phyloP scores from a whole-genome alignment of 2,329 filamentous ascomycete genomes.

The Dactylellina cionopaga region DNA sequence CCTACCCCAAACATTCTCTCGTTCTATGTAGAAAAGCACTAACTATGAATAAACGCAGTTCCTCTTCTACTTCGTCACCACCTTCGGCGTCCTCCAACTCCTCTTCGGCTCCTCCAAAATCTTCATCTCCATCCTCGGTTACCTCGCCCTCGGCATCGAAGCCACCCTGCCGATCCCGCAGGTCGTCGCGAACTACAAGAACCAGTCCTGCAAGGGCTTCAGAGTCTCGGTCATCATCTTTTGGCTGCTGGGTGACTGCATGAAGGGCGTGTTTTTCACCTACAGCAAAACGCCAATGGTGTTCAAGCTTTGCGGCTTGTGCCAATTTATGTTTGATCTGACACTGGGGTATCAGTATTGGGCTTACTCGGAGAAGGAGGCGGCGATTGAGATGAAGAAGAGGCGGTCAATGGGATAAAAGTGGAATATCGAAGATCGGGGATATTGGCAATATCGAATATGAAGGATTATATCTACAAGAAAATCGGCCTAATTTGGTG shows the following conservation, averaged over 20 bases:
- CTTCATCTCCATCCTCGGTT: conserved; percentile 76
- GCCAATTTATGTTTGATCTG: conserved; percentile 80
- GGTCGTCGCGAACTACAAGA: conserved; percentile 75
- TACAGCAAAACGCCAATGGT: conserved; percentile 76
- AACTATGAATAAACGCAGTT: conserved; percentile 62
- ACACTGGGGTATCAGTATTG: conserved; percentile 79
- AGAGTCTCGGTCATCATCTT: conserved; percentile 77
- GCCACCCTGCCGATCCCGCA: conserved; percentile 84
- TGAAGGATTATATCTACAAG: too few species aligned
- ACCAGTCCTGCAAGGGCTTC: conserved; percentile 79
- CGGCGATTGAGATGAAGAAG: conserved; percentile 44
- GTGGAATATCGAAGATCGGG: too few species aligned
- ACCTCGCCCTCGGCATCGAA: conserved; percentile 79
- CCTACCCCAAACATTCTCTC: neutral
- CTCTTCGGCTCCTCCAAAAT: conserved; percentile 69
- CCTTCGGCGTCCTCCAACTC: conserved; percentile 73
- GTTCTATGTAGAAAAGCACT: neutral
- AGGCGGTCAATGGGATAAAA: conserved; percentile 27
- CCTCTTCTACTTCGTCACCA: conserved; percentile 72
- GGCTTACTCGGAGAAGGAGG: conserved; percentile 68
- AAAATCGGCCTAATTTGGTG: too few species aligned
- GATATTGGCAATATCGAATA: too few species aligned
- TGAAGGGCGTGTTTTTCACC: conserved; percentile 90
- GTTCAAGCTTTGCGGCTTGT: conserved; percentile 83
- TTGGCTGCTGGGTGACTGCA: conserved; percentile 81